Evolutionary conservation across 2,329 filamentous ascomycete species (phyloP).

Genomic region (Neopestalotiopsis clavispora): DNA sequence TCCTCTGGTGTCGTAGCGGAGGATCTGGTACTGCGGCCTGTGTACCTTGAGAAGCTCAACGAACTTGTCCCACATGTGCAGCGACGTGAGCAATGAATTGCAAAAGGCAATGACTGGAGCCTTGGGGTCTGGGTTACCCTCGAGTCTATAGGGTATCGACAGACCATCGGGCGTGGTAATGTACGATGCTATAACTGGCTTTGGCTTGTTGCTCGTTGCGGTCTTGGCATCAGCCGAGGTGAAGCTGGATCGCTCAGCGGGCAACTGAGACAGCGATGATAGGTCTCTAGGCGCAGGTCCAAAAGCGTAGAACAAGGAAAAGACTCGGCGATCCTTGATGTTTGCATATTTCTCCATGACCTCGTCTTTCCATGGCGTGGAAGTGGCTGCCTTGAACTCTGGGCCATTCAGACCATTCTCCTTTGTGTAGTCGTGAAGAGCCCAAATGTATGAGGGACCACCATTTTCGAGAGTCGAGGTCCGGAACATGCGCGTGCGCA

Average conservation of each 20-base stretch:
- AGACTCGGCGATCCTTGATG: conserved; percentile 62
- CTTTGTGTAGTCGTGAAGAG: conserved; percentile 74
- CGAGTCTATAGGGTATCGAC: conserved; percentile 73
- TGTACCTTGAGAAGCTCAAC: conserved; percentile 63
- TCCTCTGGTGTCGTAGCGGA: conserved; percentile 80
- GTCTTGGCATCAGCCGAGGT: conserved; percentile 59
- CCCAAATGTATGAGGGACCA: conserved; percentile 62
- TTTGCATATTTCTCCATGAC: conserved; percentile 65
- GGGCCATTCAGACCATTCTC: conserved; percentile 69
- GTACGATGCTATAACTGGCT: conserved; percentile 68
- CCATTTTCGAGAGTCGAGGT: conserved; percentile 63
- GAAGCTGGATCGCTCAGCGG: conserved; percentile 53
- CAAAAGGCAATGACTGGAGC: conserved; percentile 77
- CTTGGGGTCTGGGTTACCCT: conserved; percentile 69
- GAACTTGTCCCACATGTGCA: conserved; percentile 82
- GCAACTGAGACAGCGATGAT: conserved; percentile 55
- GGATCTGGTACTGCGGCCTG: conserved; percentile 70
- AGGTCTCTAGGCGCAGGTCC: conserved; percentile 76
- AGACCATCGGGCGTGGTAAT: conserved; percentile 73
- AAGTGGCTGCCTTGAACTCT: conserved; percentile 66
- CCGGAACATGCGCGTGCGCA: conserved; percentile 72
- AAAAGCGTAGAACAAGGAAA: conserved; percentile 80
- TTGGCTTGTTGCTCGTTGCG: conserved; percentile 54
- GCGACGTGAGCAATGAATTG: conserved; percentile 81
- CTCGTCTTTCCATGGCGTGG: conserved; percentile 65